Percentiles rank a stretch among this genome's conserved stretches.
phyloP scores from a whole-genome alignment of 352 stramenopile genomes.

The Globisporangium solare region DNA sequence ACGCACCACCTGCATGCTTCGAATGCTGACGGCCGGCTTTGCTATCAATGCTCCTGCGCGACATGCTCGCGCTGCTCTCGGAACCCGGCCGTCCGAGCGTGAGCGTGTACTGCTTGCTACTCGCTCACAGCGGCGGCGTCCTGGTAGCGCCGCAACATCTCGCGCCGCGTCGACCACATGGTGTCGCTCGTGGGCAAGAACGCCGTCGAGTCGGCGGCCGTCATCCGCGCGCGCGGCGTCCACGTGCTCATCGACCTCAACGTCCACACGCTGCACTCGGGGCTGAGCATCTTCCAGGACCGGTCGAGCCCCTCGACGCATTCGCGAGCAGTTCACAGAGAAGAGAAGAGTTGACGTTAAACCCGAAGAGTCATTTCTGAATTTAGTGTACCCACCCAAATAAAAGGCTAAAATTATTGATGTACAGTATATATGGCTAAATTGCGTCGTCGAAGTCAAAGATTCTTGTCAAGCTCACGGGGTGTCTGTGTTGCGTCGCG shows the following conservation, averaged over 20 bases:
- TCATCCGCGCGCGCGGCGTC: conserved; percentile 67
- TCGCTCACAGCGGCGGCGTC: conserved; percentile 45
- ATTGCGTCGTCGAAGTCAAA: too few relatives aligned
- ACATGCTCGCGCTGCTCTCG: conserved; percentile 49
- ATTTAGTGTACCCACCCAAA: too few relatives aligned
- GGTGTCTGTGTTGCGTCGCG: too few relatives aligned
- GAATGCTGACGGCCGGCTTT: conserved; percentile 1
- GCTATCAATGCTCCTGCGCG: conserved; percentile 53
- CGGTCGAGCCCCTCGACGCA: conserved; percentile 52
- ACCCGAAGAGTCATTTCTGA: too few relatives aligned
- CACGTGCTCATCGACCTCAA: conserved; percentile 83
- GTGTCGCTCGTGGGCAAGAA: conserved; percentile 63
- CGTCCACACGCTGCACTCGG: conserved; percentile 76
- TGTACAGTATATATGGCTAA: too few relatives aligned
- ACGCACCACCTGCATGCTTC: background rate
- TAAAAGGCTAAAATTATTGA: too few relatives aligned
- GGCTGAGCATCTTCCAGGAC: conserved; percentile 57
- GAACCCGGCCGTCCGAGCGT: conserved; percentile 22
- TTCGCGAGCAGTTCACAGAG: conserved; percentile 58
- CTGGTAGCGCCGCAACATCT: conserved; percentile 85
- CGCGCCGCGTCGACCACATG: conserved; percentile 53
- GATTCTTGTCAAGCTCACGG: too few relatives aligned
- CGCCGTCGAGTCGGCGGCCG: conserved; percentile 31
- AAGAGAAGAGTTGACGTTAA: conserved; percentile 23
- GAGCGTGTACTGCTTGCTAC: conserved; percentile 76